Evolutionary conservation across 2,329 filamentous ascomycete genomes (phyloP).

Genomic region (Talaromyces piceae): DNA sequence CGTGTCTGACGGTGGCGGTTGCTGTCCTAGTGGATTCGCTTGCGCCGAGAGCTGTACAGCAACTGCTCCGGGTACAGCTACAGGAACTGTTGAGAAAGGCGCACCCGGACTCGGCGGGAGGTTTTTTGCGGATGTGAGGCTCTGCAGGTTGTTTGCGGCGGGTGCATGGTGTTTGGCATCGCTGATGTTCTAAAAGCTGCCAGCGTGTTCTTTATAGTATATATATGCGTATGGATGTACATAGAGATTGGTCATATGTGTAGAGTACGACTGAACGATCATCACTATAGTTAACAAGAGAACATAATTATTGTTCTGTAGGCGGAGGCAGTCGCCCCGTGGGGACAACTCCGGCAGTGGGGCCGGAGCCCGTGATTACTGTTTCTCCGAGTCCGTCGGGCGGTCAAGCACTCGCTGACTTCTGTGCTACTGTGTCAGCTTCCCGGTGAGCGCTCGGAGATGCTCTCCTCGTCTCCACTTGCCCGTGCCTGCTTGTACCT

Average conservation of each 20-base stretch:
- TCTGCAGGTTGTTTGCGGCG: constrained; percentile 3
- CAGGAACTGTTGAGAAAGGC: constrained; percentile 43
- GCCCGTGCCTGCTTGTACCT: background rate
- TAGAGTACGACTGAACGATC: background rate
- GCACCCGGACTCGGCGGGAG: constrained; percentile 15
- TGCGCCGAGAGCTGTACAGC: constrained; percentile 48
- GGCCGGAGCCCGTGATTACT: background rate
- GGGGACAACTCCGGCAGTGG: background rate
- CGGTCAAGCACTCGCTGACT: background rate
- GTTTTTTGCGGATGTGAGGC: constrained; percentile 9
- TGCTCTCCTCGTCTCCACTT: background rate
- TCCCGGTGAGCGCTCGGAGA: constrained; percentile 2
- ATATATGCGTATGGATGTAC: background rate
- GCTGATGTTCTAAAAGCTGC: constrained; percentile 1
- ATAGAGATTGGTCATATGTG: background rate
- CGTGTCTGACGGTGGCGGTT: constrained; percentile 62
- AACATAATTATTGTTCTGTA: background rate
- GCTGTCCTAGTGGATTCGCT: constrained; percentile 69
- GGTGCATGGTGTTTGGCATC: background rate
- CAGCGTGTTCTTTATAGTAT: background rate
- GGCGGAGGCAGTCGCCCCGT: background rate
- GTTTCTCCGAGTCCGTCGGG: background rate
- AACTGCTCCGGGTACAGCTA: constrained; percentile 37
- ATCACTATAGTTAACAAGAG: background rate
- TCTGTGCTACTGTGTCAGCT: background rate